Base-by-base conservation (phyloP, 2,329 filamentous ascomycete species). In the Diaporthe citriasiana region DNA sequence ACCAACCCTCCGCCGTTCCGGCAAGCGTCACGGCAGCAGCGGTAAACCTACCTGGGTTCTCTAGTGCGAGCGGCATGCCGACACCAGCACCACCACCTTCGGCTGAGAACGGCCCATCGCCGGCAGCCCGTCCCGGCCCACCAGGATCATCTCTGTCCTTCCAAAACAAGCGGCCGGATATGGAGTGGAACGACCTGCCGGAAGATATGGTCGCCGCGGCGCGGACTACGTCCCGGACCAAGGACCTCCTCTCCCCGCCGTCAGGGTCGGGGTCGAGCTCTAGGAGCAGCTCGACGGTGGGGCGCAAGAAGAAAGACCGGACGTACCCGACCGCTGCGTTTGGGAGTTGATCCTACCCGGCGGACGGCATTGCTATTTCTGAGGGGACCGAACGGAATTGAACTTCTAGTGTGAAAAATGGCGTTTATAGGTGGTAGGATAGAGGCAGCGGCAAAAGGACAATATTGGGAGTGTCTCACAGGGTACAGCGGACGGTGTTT, bases 151-250 rank as follows among this genome's bases (percentile, higher is more conserved):
- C 80, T 30, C 81, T 84, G 60, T 92, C 90, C 0, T 92, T 87
- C 80, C 90, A 92, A 80, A 91, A 89, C 74, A 81, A 84, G 77
- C 85, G 90, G 9, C 88, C 91, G 3, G 87, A 89, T 27, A 89
- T 82, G 40, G 91, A 92, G 79, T 93, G 91, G 91, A 93, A 93
- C 81, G 91, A 93, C 79, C 78, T 93, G 13, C 91, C 91, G 0
- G 84, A 85, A 13, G 90, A 92, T 69, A 91, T 92, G 89, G 81
- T 87, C 15, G 79, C 81, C 27, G 73, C 80, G 4, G 9, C 75
- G 42, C 74, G 71, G 19, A 75, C 47, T 42, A 73, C 73, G 57
- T 75, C 75, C 35, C 65, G 78, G 56, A 81, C 73, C 45, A 71
- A 68, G 63, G 70, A 74, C 40, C 71, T 75, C 19, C 71, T 76